phyloP scores from a whole-genome alignment of 208 protist genomes.

The Porcisia deanei region DNA sequence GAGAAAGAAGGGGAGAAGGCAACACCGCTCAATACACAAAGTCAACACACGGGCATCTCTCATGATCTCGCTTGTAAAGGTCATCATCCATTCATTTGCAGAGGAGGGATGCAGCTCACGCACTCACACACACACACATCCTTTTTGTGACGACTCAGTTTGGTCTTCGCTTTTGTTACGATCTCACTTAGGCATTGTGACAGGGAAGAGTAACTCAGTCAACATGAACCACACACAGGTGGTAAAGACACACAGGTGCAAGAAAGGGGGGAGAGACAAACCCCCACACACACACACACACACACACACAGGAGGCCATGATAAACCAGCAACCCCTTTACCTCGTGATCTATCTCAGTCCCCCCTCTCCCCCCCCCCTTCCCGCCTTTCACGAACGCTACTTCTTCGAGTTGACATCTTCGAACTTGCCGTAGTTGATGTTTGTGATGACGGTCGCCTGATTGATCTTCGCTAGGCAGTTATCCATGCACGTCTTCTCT shows the following conservation, averaged over 20 bases:
- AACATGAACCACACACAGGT: neutral
- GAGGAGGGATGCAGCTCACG: too few species aligned
- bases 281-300: neutral
- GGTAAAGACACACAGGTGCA: neutral
- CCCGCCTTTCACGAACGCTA: neutral
- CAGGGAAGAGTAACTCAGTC: neutral
- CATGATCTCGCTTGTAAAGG: too few species aligned
- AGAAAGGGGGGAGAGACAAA: neutral
- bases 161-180: neutral
- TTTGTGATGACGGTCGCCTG: constrained; percentile 87
- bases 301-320: neutral
- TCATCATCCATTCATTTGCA: too few species aligned
- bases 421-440: constrained; percentile 82
- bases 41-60: too few species aligned
- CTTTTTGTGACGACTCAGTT: too few species aligned
- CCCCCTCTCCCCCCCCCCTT: neutral
- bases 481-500: constrained; percentile 86
- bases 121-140: too few species aligned
- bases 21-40: too few species aligned
- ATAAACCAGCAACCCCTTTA: neutral
- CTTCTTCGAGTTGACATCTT: constrained; percentile 46
- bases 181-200: neutral
- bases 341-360: neutral
- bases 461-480: constrained; percentile 88
- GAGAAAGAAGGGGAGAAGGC: too few species aligned